phyloP scores from a whole-genome alignment of 371 early-diverging fungal genomes.

The Mucor circinelloides region DNA sequence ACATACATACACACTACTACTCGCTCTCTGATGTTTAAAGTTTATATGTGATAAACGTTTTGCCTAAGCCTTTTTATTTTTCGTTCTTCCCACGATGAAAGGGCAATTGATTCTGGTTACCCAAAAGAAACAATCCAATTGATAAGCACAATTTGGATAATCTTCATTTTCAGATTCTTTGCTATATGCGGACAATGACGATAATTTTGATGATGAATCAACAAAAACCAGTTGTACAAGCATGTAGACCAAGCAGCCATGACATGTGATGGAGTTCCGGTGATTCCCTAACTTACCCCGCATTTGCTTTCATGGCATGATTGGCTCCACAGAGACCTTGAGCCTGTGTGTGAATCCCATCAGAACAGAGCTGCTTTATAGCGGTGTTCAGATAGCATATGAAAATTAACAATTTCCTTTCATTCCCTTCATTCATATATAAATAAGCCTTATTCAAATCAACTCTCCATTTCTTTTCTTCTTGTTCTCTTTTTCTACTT shows the following conservation, averaged over 20 bases:
- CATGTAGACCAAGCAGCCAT: background rate
- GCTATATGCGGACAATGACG: background rate
- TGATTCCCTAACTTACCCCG: constrained; percentile 28
- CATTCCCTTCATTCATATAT: constrained; percentile 7
- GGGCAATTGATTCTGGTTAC: background rate
- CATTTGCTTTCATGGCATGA: constrained; percentile 22
- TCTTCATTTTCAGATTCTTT: background rate
- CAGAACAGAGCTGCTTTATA: background rate
- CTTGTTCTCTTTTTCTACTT: constrained; percentile 1
- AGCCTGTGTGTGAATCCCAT: background rate
- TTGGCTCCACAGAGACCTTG: constrained; percentile 17
- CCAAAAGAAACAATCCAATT: constrained; percentile 2
- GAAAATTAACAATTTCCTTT: constrained; percentile 30
- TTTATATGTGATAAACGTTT: constrained; percentile 3
- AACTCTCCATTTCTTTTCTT: constrained; percentile 15
- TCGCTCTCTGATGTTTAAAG: background rate
- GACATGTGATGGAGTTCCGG: constrained; percentile 29
- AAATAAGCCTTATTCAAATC: background rate
- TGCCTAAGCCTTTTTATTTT: background rate
- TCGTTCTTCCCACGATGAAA: constrained; percentile 11
- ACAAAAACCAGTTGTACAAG: background rate
- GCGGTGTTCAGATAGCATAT: constrained; percentile 31
- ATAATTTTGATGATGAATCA: constrained; percentile 1
- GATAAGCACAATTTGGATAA: constrained; percentile 10
- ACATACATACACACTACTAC: background rate